phyloP scores from a whole-genome alignment of 2,329 filamentous ascomycete species.

The Fusarium oligoseptatum region DNA sequence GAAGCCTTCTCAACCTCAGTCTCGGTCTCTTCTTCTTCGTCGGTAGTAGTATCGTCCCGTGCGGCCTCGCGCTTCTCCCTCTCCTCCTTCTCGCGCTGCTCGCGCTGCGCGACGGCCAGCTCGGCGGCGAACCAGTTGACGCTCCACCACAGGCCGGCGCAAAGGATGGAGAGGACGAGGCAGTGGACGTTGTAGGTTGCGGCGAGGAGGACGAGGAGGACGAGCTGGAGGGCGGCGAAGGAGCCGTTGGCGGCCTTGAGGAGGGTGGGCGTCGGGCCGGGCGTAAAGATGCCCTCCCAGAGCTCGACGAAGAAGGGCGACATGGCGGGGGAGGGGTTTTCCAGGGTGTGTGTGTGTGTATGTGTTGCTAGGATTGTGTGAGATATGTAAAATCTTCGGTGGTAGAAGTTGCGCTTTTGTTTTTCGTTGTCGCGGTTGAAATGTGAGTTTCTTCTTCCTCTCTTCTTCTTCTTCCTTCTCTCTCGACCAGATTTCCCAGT shows the following conservation, averaged over 20 bases:
- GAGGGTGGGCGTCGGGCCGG: constrained; percentile 89
- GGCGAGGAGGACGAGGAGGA: constrained; percentile 81
- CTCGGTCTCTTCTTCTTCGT: constrained; percentile 44
- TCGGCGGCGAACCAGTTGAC: constrained; percentile 97
- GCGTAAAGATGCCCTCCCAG: constrained; percentile 93
- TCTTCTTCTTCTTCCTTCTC: background rate
- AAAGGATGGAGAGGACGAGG: constrained; percentile 81
- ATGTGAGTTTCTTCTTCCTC: constrained; percentile 9
- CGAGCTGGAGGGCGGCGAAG: constrained; percentile 86
- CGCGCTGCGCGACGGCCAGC: constrained; percentile 61
- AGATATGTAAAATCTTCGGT: background rate
- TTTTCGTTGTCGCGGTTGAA: background rate
- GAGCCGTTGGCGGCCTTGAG: constrained; percentile 90
- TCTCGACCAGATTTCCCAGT: constrained; percentile 1
- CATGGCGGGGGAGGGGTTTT: constrained; percentile 56
- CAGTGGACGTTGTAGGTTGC: constrained; percentile 93
- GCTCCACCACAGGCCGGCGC: constrained; percentile 87
- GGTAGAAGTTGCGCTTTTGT: background rate
- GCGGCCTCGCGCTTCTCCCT: constrained; percentile 44
- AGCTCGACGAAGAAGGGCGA: constrained; percentile 78
- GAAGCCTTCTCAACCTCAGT: constrained; percentile 59
- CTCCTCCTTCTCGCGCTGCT: constrained; percentile 55
- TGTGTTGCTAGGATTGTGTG: background rate
- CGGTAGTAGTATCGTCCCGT: constrained; percentile 25
- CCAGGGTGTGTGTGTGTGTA: background rate